Evolutionary conservation across 208 protist species (phyloP).

Genomic region (Trypanosoma congolense): DNA sequence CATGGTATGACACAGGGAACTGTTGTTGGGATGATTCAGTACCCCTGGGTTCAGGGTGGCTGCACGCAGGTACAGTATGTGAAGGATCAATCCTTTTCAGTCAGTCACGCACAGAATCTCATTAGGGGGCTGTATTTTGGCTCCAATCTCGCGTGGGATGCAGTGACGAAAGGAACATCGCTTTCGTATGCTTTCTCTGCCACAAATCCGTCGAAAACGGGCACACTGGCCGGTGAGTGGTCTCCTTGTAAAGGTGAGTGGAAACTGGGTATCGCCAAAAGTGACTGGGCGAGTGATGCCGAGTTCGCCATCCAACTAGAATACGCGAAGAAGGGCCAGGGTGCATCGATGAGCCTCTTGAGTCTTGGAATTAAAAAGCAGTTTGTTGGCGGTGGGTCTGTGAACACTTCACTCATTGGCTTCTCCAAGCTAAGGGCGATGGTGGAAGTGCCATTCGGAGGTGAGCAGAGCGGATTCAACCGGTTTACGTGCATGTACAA

Average conservation of each 20-base stretch:
- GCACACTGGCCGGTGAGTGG: constrained; percentile 52
- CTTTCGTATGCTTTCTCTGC: constrained; percentile 61
- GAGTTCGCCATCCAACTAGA: constrained; percentile 75
- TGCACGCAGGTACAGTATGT: constrained; percentile 85
- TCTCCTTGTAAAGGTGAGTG: constrained; percentile 74
- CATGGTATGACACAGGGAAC: constrained; percentile 73
- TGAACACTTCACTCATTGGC: constrained; percentile 47
- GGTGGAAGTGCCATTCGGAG: constrained; percentile 78
- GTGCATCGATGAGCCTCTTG: constrained; percentile 49
- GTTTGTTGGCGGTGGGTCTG: constrained; percentile 65
- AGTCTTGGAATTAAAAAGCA: constrained; percentile 63
- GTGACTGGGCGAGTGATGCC: constrained; percentile 63
- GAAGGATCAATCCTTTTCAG: constrained; percentile 67
- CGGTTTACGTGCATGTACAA: constrained; percentile 63
- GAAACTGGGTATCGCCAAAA: constrained; percentile 60
- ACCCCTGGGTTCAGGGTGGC: constrained; percentile 75
- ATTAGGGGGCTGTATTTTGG: constrained; percentile 80
- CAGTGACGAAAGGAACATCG: constrained; percentile 48
- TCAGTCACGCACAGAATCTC: constrained; percentile 78
- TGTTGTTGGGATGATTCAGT: constrained; percentile 85
- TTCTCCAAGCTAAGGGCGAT: constrained; percentile 64
- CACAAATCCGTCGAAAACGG: constrained; percentile 59
- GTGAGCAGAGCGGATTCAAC: constrained; percentile 60
- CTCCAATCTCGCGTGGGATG: constrained; percentile 59
- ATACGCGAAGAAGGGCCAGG: constrained; percentile 59